Base-by-base conservation (phyloP, 768 basidiomycete genomes). In the Clitopilus passeckerianus region DNA sequence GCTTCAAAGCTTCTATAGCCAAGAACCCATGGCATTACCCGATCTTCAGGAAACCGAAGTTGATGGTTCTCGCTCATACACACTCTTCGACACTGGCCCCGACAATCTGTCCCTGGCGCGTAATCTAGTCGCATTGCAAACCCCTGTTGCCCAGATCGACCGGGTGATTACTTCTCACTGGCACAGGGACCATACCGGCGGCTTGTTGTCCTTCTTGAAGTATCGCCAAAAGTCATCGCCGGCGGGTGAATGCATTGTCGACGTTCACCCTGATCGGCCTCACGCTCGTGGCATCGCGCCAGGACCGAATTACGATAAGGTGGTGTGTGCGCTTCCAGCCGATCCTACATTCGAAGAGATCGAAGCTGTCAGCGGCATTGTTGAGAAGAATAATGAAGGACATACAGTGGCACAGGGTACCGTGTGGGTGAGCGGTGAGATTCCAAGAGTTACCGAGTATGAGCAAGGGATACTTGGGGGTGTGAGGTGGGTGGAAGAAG, bases 71-170 rank as follows among this genome's bases (percentile, higher is more conserved):
- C 76, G 2, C 81, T 83, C 57, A 72, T 79, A n/a, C 12, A 85
- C 84, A 15, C 78, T 94, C 34, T 92, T 95, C 67, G 93, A 95
- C 72, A 87, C 90, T 15, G 93, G 93, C 0, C 93, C 92, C 8
- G 92, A 94, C 67, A 82, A 84, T 15, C 76, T 75, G 22, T 86
- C 88, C 24, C 84, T 95, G 62, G 80, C 85, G n/a, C 85, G 90
- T 55, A 94, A 93, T 70, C 69, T 86, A 23, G 71, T 70, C 5
- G 82, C 86, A 3, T 77, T 94, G 77, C 75, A 84, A 20, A 67
- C 84, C 0, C 80, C 81, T 1, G 70, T 84, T 8, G 72, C 78
- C 34, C 70, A 75, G 37, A 77, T 95, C 63, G 81, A 83, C 35
- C 80, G 85, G 27, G 74, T 93, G 43, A 74, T 91, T 34, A 80